A percentile compares a stretch with the other conserved stretches of the same genome.
These are phyloP conservation scores for Daldinia sp. DNA, from an alignment of 2,329 filamentous ascomycete species.

Conservation along the genomic window DNA sequence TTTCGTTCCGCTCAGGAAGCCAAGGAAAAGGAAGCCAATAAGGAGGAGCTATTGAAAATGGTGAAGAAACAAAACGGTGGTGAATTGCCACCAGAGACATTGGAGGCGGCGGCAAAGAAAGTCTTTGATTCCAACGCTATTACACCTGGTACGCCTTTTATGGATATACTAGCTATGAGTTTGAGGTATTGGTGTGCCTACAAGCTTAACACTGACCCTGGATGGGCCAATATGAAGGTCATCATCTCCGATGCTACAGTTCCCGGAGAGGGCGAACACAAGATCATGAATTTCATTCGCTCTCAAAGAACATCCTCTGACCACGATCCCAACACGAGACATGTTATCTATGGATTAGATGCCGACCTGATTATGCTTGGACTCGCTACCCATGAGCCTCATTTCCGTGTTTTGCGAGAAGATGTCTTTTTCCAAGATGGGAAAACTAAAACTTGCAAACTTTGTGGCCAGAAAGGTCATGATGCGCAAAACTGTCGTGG, in stretches of 20 bases:
- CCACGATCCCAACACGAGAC: conserved; percentile 94
- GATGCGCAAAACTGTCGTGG: conserved; percentile 87
- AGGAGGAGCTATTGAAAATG: conserved; percentile 85
- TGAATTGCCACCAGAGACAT: conserved; percentile 65
- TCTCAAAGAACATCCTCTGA: conserved; percentile 90
- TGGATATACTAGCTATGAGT: conserved; percentile 91
- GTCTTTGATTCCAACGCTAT: conserved; percentile 90
- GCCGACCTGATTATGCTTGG: conserved; percentile 99
- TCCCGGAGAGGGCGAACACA: conserved; percentile 97
- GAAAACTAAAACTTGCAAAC: conserved; percentile 80
- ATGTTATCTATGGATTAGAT: conserved; percentile 98
- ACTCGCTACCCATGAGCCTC: conserved; percentile 94
- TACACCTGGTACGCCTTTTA: conserved; percentile 96
- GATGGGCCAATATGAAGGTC: conserved; percentile 94
- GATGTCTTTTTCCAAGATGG: conserved; percentile 94
- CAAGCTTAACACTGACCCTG: conserved; percentile 95
- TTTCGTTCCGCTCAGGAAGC: conserved; percentile 96
- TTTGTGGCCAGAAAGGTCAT: conserved; percentile 93
- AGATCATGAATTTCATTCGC: conserved; percentile 98
- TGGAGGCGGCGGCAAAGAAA: conserved; percentile 76
- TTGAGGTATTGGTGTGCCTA: conserved; percentile 97
- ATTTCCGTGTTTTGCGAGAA: conserved; percentile 95
- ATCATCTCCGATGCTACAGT: conserved; percentile 99
- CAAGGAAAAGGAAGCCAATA: conserved; percentile 91
- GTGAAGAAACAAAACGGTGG: conserved; percentile 80